Conservation (phyloP, 1,284 basidiomycete genomes). For the Chalciporus sp. region DNA sequence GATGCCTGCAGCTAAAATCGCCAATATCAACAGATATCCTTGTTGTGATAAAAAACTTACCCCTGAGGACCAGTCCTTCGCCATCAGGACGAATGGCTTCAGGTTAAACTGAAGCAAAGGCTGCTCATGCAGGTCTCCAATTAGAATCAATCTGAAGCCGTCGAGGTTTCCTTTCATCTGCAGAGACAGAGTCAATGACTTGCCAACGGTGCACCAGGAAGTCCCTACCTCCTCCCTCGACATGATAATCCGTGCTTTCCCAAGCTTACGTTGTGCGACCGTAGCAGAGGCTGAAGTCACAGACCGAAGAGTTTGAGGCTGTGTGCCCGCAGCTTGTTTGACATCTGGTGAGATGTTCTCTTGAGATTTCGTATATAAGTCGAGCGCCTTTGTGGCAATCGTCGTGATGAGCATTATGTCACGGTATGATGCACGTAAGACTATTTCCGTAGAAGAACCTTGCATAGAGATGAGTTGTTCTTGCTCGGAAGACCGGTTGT, state of each 20-base stretch:
- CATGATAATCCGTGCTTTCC: conserved; percentile 65
- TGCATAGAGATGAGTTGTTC: conserved; percentile 88
- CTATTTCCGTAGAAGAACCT: conserved; percentile 78
- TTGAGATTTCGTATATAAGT: conserved; percentile 47
- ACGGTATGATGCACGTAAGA: conserved; percentile 90
- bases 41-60: conserved; percentile 43
- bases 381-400: conserved; percentile 88
- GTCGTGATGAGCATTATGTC: conserved; percentile 91
- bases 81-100: conserved; percentile 82
- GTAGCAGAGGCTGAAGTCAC: conserved; percentile 10
- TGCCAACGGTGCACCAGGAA: not conserved
- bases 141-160: conserved; percentile 91
- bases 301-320: conserved; percentile 4
- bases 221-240: conserved; percentile 76
- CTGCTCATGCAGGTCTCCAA: conserved; percentile 94
- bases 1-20: conserved; percentile 74
- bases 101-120: conserved; percentile 91
- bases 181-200: conserved; percentile 1
- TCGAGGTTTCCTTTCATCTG: conserved; percentile 85
- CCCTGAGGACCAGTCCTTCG: conserved; percentile 94
- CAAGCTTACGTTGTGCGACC: conserved; percentile 39
- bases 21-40: conserved; percentile 11
- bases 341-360: conserved; percentile 3
- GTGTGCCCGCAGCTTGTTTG: conserved; percentile 11
- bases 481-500: conserved; percentile 73